A percentile compares a stretch with the other conserved stretches of the same genome.
phyloP scores from a whole-genome alignment of 2,329 filamentous ascomycete species.

The Hymenoscyphus infarciens region DNA sequence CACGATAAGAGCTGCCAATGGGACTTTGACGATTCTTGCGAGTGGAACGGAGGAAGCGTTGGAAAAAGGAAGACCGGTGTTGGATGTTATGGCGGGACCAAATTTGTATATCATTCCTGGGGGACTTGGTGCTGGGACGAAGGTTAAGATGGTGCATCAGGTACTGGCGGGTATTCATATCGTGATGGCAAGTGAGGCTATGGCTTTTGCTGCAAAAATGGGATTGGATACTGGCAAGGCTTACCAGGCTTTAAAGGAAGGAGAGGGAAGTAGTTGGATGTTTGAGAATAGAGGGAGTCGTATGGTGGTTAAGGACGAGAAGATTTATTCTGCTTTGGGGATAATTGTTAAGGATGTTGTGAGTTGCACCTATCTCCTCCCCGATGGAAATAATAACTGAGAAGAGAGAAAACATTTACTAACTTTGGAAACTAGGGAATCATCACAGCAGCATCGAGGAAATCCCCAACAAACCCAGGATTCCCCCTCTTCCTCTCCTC shows the following conservation, averaged over 20 bases:
- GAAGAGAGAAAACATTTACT: neutral
- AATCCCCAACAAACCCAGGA: conserved; percentile 17
- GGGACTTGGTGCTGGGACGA: conserved; percentile 56
- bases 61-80: conserved; percentile 52
- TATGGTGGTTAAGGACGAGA: conserved; percentile 49
- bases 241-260: conserved; percentile 37
- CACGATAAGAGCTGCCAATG: conserved; percentile 62
- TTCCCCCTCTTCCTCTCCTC: conserved; percentile 39
- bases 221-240: conserved; percentile 46
- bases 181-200: conserved; percentile 54
- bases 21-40: conserved; percentile 74
- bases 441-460: conserved; percentile 9
- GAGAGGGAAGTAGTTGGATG: conserved; percentile 44
- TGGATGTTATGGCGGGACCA: conserved; percentile 55
- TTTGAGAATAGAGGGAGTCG: conserved; percentile 54
- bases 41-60: conserved; percentile 56
- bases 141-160: conserved; percentile 63
- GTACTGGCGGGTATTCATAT: conserved; percentile 62
- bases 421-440: conserved; percentile 8
- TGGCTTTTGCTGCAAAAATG: conserved; percentile 55
- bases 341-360: conserved; percentile 40
- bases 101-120: conserved; percentile 63
- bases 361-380: conserved; percentile 11
- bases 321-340: conserved; percentile 36
- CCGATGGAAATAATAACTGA: neutral